phyloP scores from a whole-genome alignment of 148 eudicot genomes.

The Rhododendron molle region DNA sequence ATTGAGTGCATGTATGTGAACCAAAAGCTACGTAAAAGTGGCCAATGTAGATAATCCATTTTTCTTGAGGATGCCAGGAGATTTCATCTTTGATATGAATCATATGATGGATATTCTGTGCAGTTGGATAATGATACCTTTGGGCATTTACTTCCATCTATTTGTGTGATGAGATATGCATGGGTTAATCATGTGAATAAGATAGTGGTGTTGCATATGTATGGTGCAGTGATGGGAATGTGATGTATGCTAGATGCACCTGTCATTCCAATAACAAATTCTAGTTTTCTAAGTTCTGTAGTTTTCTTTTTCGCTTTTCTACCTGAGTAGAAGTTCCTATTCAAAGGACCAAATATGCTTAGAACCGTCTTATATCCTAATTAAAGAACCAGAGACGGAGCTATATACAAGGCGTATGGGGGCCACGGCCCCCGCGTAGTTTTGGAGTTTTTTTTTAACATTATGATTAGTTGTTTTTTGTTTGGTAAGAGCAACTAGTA shows the following conservation, averaged over 20 bases:
- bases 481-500: too few relatives aligned
- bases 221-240: background rate
- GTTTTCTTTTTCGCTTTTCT: background rate
- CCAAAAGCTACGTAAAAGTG: background rate
- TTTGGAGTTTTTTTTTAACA: too few relatives aligned
- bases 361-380: background rate
- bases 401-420: too few relatives aligned
- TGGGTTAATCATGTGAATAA: background rate
- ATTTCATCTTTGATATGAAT: background rate
- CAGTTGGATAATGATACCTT: background rate
- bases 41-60: background rate
- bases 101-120: too few relatives aligned
- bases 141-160: background rate
- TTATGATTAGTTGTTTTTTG: too few relatives aligned
- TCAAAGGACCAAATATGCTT: background rate
- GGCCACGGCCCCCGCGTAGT: too few relatives aligned
- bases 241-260: background rate
- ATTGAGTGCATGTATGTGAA: background rate
- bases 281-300: background rate
- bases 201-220: background rate
- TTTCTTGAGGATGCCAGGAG: background rate
- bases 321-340: background rate
- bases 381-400: background rate
- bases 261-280: background rate
- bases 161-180: background rate